These are phyloP conservation scores for Peronospora destructor DNA, from an alignment of 352 stramenopile species.

Conservation along the genomic window DNA sequence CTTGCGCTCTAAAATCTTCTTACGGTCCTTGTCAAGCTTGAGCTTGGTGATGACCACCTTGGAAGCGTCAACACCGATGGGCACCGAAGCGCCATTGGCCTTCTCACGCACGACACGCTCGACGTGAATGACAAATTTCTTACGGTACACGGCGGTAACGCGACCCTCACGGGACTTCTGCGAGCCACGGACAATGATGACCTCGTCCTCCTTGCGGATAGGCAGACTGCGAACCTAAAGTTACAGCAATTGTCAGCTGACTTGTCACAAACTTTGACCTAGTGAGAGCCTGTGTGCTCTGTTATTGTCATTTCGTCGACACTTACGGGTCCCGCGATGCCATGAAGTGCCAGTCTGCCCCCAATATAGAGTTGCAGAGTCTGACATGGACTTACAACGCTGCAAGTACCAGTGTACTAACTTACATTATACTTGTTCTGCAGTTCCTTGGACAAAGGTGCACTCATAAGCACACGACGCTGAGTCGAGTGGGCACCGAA, in stretches of 20 bases:
- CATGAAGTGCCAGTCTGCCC: conserved; percentile 80
- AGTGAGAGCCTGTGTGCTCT: not conserved
- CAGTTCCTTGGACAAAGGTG: conserved; percentile 97
- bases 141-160: conserved; percentile 96
- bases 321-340: conserved; percentile 83
- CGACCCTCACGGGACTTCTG: conserved; percentile 99
- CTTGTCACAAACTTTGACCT: not conserved
- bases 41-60: conserved; percentile 99
- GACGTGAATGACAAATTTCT: conserved; percentile 99
- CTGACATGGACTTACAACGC: conserved; percentile 87
- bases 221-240: conserved; percentile 93
- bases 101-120: conserved; percentile 98
- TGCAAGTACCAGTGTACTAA: conserved; percentile 86
- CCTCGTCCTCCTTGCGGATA: conserved; percentile 99
- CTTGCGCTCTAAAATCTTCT: conserved; percentile 98
- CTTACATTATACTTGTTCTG: conserved; percentile 99
- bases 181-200: conserved; percentile 95
- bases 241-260: not conserved
- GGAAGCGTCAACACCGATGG: conserved; percentile 96
- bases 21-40: conserved; percentile 99
- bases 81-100: conserved; percentile 94
- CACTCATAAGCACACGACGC: conserved; percentile 96
- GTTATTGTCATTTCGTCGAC: conserved; percentile 29
- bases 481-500: conserved; percentile 96
- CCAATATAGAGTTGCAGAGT: conserved; percentile 4